Conservation (phyloP, 2,329 filamentous ascomycete genomes). For the Arachnomyces sp. region DNA sequence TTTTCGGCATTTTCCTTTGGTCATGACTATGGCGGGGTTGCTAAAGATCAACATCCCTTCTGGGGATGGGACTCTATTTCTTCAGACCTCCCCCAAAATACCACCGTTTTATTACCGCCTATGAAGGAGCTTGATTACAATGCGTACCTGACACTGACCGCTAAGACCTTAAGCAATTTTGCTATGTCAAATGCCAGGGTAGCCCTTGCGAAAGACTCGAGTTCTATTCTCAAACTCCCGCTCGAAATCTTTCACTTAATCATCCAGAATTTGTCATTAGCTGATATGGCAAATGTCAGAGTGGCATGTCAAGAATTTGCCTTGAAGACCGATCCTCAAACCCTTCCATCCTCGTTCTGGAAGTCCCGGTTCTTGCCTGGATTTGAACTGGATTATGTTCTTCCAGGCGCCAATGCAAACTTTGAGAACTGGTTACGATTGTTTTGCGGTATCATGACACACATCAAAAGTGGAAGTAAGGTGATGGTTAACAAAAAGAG, state of each 20-base stretch:
- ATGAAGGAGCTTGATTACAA: too few relatives aligned
- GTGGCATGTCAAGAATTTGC: conserved; percentile 1
- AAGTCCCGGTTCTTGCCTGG: conserved; percentile 5
- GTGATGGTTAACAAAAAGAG: conserved; percentile 3
- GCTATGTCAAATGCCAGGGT: too few relatives aligned
- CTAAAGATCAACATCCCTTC: too few relatives aligned
- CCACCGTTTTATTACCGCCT: too few relatives aligned
- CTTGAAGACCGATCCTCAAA: neutral
- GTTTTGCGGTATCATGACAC: neutral
- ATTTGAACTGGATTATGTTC: conserved; percentile 4
- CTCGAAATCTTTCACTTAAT: neutral
- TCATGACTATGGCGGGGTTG: conserved; percentile 3
- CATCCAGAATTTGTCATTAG: conserved; percentile 2
- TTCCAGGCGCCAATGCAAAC: neutral
- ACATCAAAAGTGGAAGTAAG: neutral
- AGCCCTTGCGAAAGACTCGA: too few relatives aligned
- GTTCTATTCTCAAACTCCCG: neutral
- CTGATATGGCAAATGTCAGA: neutral
- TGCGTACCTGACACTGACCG: too few relatives aligned
- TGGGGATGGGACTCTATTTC: too few relatives aligned
- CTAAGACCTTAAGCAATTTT: too few relatives aligned
- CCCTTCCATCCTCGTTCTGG: conserved; percentile 5
- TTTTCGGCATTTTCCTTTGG: conserved; percentile 2
- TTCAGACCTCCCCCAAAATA: too few relatives aligned
- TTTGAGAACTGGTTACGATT: conserved; percentile 4